Evolutionary conservation across 805 yeast species (phyloP).

Genomic region (Starmerella stellata): DNA sequence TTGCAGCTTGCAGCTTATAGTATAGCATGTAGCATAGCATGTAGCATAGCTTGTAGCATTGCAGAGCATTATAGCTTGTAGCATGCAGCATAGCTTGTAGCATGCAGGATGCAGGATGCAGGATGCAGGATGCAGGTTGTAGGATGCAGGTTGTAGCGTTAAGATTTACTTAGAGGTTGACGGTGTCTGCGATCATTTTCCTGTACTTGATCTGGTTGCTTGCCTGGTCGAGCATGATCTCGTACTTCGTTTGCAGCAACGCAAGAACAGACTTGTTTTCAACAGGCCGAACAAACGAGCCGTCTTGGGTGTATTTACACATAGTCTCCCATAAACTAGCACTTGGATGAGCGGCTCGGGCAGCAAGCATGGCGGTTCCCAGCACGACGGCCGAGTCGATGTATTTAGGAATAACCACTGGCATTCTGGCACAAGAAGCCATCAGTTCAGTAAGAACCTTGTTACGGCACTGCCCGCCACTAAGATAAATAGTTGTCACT

Average conservation of each 20-base stretch:
- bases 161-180: background rate
- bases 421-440: constrained; percentile 84
- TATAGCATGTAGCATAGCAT: too few species aligned
- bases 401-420: constrained; percentile 81
- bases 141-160: too few species aligned
- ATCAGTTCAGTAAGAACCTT: constrained; percentile 71
- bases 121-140: too few species aligned
- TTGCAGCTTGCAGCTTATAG: too few species aligned
- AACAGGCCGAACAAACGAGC: constrained; percentile 61
- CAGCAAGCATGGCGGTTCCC: constrained; percentile 94
- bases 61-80: too few species aligned
- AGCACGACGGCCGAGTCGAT: constrained; percentile 95
- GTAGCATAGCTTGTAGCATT: too few species aligned
- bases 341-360: constrained; percentile 57
- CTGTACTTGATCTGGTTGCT: constrained; percentile 64
- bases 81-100: too few species aligned
- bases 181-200: constrained; percentile 30
- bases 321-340: constrained; percentile 61
- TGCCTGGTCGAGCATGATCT: constrained; percentile 76
- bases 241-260: constrained; percentile 61
- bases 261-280: constrained; percentile 32
- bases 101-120: too few species aligned
- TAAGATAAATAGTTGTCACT: constrained; percentile 61
- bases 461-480: constrained; percentile 95
- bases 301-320: constrained; percentile 69